Conservation (phyloP, 768 basidiomycete genomes). For the Tylopilus rubrobrunneus region DNA sequence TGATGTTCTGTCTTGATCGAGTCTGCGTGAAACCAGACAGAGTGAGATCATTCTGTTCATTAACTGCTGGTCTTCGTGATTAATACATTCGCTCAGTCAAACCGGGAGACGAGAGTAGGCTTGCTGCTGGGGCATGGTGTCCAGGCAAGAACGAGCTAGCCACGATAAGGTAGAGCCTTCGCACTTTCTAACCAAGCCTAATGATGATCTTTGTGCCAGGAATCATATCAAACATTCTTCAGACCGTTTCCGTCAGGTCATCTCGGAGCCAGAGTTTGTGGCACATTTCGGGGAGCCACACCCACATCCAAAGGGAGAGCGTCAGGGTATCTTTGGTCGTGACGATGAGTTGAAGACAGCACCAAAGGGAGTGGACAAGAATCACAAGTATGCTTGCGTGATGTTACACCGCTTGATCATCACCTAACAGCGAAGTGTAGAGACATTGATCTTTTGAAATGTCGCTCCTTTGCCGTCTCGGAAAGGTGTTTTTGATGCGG, state of each 20-base stretch:
- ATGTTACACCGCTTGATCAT: background rate
- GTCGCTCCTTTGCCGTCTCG: constrained; percentile 70
- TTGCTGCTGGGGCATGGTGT: constrained; percentile 82
- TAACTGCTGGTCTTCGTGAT: background rate
- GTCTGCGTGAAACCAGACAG: constrained; percentile 9
- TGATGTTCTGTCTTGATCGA: background rate
- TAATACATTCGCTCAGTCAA: constrained; percentile 43
- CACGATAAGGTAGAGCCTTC: constrained; percentile 55
- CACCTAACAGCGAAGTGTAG: constrained; percentile 31
- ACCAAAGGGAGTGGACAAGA: constrained; percentile 85
- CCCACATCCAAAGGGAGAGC: constrained; percentile 55
- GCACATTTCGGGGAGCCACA: constrained; percentile 69
- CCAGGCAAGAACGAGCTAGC: constrained; percentile 76
- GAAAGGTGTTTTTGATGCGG: constrained; percentile 43
- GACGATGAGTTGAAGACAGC: constrained; percentile 90
- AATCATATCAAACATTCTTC: constrained; percentile 62
- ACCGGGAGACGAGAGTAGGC: constrained; percentile 60
- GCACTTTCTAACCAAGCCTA: background rate
- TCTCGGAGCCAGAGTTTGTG: constrained; percentile 70
- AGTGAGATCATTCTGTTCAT: constrained; percentile 14
- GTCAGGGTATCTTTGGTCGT: constrained; percentile 77
- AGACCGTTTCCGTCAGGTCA: constrained; percentile 57
- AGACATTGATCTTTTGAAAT: constrained; percentile 90
- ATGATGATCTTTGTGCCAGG: constrained; percentile 29
- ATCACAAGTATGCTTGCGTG: constrained; percentile 57